These are phyloP conservation scores for Dendrocalamus latiflorus DNA, from an alignment of 202 grass and related monocot species.

Conservation along the genomic window DNA sequence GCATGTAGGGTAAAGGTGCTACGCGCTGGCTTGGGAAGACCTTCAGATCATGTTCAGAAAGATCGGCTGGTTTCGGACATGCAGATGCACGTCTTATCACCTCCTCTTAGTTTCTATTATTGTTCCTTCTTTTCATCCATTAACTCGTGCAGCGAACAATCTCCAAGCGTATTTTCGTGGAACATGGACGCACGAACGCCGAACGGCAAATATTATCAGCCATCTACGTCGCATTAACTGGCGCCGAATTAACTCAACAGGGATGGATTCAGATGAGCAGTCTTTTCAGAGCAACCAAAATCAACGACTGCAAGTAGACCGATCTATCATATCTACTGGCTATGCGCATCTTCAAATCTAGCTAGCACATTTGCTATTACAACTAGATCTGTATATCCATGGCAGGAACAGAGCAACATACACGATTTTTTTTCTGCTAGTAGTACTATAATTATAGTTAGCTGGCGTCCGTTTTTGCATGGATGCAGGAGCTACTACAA, in stretches of 20 bases:
- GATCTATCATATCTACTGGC: not conserved
- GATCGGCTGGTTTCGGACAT: not conserved
- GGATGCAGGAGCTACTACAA: constrained; percentile 60
- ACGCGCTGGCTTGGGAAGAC: not conserved
- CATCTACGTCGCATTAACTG: not conserved
- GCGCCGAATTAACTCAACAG: not conserved
- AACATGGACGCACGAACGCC: not conserved
- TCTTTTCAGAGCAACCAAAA: not conserved
- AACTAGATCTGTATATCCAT: not conserved
- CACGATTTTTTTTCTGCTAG: not conserved
- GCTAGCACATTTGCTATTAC: not conserved
- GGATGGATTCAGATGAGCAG: not conserved
- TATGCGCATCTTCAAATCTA: not conserved
- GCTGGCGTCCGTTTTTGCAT: not conserved
- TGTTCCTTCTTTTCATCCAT: not conserved
- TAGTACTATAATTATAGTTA: not conserved
- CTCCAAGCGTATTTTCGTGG: not conserved
- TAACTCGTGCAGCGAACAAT: not conserved
- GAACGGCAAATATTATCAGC: not conserved
- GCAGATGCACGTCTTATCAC: not conserved
- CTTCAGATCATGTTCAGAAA: not conserved
- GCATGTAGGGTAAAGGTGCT: not conserved
- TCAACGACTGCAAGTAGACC: not conserved
- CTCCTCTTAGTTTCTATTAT: not conserved
- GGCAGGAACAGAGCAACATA: not conserved